A percentile compares a stretch with the other conserved stretches of the same genome.
Evolutionary conservation across 2,329 filamentous ascomycete genomes (phyloP).

Genomic region (Hymenoscyphus albidus): DNA sequence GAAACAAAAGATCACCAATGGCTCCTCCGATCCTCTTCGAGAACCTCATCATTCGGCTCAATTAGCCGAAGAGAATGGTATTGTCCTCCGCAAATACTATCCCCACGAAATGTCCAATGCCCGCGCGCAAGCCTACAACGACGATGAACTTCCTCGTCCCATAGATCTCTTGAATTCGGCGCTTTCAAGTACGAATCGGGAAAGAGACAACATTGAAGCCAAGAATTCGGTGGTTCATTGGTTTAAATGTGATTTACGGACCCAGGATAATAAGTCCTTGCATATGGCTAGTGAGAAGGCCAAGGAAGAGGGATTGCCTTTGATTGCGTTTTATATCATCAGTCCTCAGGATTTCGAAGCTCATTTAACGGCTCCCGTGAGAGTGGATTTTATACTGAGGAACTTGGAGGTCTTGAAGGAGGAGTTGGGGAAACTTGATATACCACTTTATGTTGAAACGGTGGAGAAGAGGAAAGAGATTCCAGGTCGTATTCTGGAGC

Average conservation of each 20-base stretch:
- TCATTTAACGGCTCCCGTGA: constrained; percentile 66
- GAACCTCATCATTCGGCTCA: constrained; percentile 33
- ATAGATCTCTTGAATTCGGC: constrained; percentile 64
- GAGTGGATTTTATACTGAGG: constrained; percentile 78
- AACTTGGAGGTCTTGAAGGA: constrained; percentile 61
- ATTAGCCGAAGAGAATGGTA: constrained; percentile 50
- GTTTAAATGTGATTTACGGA: constrained; percentile 82
- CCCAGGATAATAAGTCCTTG: constrained; percentile 69
- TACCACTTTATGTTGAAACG: constrained; percentile 74
- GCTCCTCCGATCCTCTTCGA: constrained; percentile 22
- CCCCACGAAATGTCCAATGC: constrained; percentile 81
- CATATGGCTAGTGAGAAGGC: constrained; percentile 64
- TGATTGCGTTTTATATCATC: constrained; percentile 74
- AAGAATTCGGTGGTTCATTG: constrained; percentile 74
- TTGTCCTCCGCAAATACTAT: constrained; percentile 73
- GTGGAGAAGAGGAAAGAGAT: constrained; percentile 62
- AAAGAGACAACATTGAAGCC: constrained; percentile 49
- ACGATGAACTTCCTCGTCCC: constrained; percentile 66
- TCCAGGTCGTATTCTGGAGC: constrained; percentile 55
- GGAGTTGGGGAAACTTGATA: constrained; percentile 66
- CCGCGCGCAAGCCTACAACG: constrained; percentile 69
- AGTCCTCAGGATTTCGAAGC: constrained; percentile 83
- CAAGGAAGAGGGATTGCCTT: constrained; percentile 61
- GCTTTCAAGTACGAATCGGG: constrained; percentile 54
- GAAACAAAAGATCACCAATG: constrained; percentile 24